Evolutionary conservation across 331 rosid genomes (phyloP).

Genomic region (Pyrus hybrid): DNA sequence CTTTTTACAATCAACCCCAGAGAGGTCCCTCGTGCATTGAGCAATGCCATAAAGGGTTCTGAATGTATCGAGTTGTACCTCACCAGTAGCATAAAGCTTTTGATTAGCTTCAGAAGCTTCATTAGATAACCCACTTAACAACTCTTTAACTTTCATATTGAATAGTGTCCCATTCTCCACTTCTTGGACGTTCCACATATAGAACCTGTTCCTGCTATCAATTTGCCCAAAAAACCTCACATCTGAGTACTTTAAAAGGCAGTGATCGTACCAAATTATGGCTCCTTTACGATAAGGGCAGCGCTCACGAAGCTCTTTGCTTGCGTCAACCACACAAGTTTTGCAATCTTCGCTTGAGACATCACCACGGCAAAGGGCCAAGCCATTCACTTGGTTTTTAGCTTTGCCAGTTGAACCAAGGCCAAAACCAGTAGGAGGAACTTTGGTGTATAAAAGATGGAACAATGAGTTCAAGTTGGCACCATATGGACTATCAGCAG

Average conservation of each 20-base stretch:
- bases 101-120: constrained; percentile 3
- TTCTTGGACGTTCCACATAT: constrained; percentile 9
- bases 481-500: not conserved
- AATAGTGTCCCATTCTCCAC: constrained; percentile 10
- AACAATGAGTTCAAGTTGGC: constrained; percentile 5
- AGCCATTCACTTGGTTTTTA: constrained; percentile 1
- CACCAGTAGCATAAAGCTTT: constrained; percentile 30
- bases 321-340: constrained; percentile 10
- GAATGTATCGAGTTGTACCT: constrained; percentile 8
- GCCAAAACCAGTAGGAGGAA: constrained; percentile 17
- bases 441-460: not conserved
- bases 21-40: constrained; percentile 41
- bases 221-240: constrained; percentile 13
- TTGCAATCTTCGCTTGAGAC: constrained; percentile 8
- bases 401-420: not conserved
- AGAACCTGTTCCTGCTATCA: constrained; percentile 12
- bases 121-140: constrained; percentile 9
- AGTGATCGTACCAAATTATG: constrained; percentile 12
- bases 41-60: constrained; percentile 38
- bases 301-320: not conserved
- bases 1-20: constrained; percentile 19
- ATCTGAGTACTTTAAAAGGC: constrained; percentile 15
- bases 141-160: constrained; percentile 11
- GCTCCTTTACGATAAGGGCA: constrained; percentile 13
- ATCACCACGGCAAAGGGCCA: constrained; percentile 25